Conservation (phyloP, 2,329 filamentous ascomycete genomes). For the Pestalotiopsis sp. region DNA sequence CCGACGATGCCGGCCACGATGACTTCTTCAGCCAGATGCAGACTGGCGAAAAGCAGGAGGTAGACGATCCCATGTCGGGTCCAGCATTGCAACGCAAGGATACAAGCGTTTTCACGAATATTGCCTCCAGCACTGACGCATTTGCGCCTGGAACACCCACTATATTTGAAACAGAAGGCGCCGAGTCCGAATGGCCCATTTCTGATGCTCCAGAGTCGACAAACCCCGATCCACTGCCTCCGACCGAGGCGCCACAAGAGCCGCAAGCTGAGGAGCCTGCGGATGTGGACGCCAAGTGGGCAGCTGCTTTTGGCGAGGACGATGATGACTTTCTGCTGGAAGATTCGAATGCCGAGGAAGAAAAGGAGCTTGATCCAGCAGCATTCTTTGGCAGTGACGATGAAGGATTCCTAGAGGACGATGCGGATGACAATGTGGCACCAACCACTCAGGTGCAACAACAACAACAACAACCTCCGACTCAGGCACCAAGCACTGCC, state of each 20-base stretch:
- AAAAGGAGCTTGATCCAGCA: slow-evolving; percentile 60
- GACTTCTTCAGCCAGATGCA: slow-evolving; percentile 66
- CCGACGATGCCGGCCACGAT: slow-evolving; percentile 51
- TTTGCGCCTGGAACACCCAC: slow-evolving; percentile 27
- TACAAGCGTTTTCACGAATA: slow-evolving; percentile 62
- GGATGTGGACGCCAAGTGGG: slow-evolving; percentile 81
- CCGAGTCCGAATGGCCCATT: not conserved
- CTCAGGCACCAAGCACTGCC: slow-evolving; percentile 25
- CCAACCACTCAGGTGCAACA: slow-evolving; percentile 21
- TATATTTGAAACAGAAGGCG: slow-evolving; percentile 22
- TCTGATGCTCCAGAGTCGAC: slow-evolving; percentile 14
- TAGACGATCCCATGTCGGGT: slow-evolving; percentile 28
- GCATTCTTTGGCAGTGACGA: slow-evolving; percentile 81
- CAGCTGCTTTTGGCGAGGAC: slow-evolving; percentile 79
- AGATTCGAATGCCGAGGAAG: slow-evolving; percentile 51
- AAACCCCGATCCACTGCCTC: slow-evolving; percentile 15
- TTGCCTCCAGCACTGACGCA: slow-evolving; percentile 1
- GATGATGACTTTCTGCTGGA: slow-evolving; percentile 65
- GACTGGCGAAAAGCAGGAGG: slow-evolving; percentile 29
- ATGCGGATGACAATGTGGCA: slow-evolving; percentile 35
- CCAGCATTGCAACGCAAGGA: slow-evolving; percentile 66
- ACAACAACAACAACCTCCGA: slow-evolving; percentile 26
- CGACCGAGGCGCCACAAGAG: slow-evolving; percentile 27
- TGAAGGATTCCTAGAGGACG: slow-evolving; percentile 76
- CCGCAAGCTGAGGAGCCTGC: slow-evolving; percentile 42